These are phyloP conservation scores for Russula abietina DNA, from an alignment of 768 basidiomycete species.

Conservation along the genomic window DNA sequence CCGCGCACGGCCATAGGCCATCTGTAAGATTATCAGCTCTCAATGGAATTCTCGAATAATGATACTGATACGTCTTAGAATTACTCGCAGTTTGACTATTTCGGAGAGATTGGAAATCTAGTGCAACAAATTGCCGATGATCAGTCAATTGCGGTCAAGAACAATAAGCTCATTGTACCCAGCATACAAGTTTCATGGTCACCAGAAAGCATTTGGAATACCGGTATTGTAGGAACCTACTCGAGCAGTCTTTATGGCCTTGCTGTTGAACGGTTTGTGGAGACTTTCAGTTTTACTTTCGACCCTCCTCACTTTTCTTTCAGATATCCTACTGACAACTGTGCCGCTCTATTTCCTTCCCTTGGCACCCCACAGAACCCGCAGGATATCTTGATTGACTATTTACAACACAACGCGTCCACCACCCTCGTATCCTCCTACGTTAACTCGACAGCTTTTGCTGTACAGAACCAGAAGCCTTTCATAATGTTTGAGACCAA, in stretches of 20 bases:
- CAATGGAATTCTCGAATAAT: neutral
- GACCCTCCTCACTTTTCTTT: slow-evolving; percentile 10
- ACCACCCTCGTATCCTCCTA: slow-evolving; percentile 48
- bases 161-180: slow-evolving; percentile 19
- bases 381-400: slow-evolving; percentile 47
- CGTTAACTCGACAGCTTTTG: slow-evolving; percentile 39
- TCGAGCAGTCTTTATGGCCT: slow-evolving; percentile 5
- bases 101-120: slow-evolving; percentile 31
- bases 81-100: slow-evolving; percentile 28
- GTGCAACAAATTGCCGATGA: slow-evolving; percentile 19
- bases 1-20: slow-evolving; percentile 23
- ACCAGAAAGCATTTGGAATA: slow-evolving; percentile 21
- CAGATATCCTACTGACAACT: slow-evolving; percentile 61
- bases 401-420: slow-evolving; percentile 55
- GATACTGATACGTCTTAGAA: neutral
- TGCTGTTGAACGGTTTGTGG: slow-evolving; percentile 22
- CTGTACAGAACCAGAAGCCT: slow-evolving; percentile 36
- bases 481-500: slow-evolving; percentile 57
- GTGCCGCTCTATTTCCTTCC: slow-evolving; percentile 43
- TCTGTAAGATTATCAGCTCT: slow-evolving; percentile 3
- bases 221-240: slow-evolving; percentile 16
- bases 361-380: slow-evolving; percentile 35
- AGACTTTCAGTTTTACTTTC: neutral
- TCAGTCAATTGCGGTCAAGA: neutral
- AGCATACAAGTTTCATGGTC: slow-evolving; percentile 19